A percentile compares a stretch with the other conserved stretches of the same genome.
Evolutionary conservation across 345 rosid genomes (phyloP).

Genomic region (Citrus maxima): DNA sequence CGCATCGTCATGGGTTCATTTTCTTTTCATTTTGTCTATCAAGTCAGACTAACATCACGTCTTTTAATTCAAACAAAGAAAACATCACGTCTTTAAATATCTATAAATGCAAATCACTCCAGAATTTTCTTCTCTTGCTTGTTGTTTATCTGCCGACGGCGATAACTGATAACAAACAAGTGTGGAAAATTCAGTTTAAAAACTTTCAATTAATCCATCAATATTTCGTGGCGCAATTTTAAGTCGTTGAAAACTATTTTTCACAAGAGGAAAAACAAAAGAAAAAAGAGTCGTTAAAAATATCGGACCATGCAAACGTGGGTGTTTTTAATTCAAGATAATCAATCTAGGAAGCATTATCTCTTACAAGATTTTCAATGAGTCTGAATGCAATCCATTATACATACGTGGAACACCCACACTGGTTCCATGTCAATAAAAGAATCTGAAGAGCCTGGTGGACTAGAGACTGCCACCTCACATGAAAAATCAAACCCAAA

Average conservation of each 20-base stretch:
- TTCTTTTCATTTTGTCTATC: not conserved
- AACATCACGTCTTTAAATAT: not conserved
- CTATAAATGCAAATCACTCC: not conserved
- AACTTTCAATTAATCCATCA: not conserved
- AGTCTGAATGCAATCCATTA: not conserved
- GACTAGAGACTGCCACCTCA: slow-evolving; percentile 38
- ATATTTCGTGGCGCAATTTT: not conserved
- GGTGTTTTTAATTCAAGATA: not conserved
- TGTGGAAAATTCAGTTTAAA: not conserved
- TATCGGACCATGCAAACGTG: not conserved
- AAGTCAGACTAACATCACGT: not conserved
- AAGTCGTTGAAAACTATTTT: not conserved
- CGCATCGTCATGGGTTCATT: not conserved
- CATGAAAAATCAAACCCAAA: slow-evolving; percentile 16
- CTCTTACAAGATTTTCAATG: not conserved
- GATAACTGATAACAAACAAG: not conserved
- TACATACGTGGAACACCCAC: slow-evolving; percentile 15
- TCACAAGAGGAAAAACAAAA: too few species aligned
- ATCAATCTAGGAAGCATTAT: not conserved
- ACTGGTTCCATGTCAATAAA: not conserved
- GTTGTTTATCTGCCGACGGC: too few species aligned
- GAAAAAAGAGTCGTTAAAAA: not conserved
- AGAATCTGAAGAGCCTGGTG: slow-evolving; percentile 32
- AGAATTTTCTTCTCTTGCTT: not conserved
- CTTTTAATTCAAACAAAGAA: not conserved